Base-by-base conservation (phyloP, 139 green algal genomes). In the Protoeuglena noctilucae region DNA sequence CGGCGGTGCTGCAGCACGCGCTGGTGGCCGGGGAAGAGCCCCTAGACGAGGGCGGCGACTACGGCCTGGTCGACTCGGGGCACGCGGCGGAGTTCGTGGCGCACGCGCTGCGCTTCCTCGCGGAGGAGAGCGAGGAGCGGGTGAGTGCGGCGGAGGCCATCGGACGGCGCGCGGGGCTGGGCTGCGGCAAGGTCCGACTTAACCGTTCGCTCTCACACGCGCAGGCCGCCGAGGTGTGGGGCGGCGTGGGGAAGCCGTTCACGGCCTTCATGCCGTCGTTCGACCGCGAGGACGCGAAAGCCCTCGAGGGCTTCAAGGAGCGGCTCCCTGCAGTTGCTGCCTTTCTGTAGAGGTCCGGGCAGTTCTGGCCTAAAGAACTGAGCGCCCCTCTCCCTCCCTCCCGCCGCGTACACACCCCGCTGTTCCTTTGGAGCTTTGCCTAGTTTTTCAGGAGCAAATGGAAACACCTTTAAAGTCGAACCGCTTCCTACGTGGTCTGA, bases 251-350 rank as follows among this genome's bases (percentile, higher is more conserved):
- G 2, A 25, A 60, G 22, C 18, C 39, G 25, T 12, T 55, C 30
- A 9, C 23, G 0, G 21, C 34, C 28, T 41, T 68, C 40, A 49
- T 63, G 29, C 62, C 62, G 23, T 56, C 48, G 48, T 68, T 68
- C 48, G n/a, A 24, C 21, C 47, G 51, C 21, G 50, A 56, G 17
- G 50, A 52, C 14, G 58, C 27, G 43, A 7, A 43, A 12, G 34
- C 34, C 34, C n/a, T n/a, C n/a, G n/a, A n/a, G n/a, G n/a, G n/a
- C n/a, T n/a, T n/a, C n/a, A n/a, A n/a, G n/a, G n/a, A n/a, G n/a
- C n/a, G n/a, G n/a, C n/a, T n/a, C n/a, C n/a, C n/a, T n/a, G n/a
- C n/a, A n/a, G n/a, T n/a, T n/a, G n/a, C n/a, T n/a, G n/a, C n/a
- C n/a, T n/a, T n/a, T n/a, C n/a, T n/a, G n/a, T n/a, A n/a, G n/a